Percentiles rank a stretch among this genome's conserved stretches.
Evolutionary conservation across 164 flowering plant species (phyloP).

Genomic region (Annona cherimola): DNA sequence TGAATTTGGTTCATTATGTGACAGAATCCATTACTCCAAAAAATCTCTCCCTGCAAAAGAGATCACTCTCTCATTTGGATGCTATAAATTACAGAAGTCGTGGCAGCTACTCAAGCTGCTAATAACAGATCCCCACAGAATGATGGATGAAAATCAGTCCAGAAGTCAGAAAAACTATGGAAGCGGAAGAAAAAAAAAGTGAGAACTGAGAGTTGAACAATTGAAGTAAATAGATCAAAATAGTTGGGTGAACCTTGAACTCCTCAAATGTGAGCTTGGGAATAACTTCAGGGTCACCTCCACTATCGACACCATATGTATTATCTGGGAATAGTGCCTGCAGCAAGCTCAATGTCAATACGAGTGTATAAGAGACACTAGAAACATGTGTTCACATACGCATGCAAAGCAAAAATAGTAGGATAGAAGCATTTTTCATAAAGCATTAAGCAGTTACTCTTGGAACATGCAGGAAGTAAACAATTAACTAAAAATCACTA

Average conservation of each 20-base stretch:
- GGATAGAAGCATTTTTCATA: conserved; percentile 2
- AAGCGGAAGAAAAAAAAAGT: not conserved
- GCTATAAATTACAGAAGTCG: not conserved
- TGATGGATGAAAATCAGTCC: not conserved
- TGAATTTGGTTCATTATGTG: too few relatives aligned
- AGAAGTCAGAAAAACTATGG: not conserved
- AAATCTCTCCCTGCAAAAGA: too few relatives aligned
- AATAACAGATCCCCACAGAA: not conserved
- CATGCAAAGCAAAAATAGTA: not conserved
- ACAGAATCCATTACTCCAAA: too few relatives aligned
- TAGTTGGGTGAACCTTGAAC: conserved; percentile 56
- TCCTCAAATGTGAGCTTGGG: conserved; percentile 91
- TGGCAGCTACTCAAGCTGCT: not conserved
- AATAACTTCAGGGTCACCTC: conserved; percentile 94
- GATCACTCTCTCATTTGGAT: too few relatives aligned
- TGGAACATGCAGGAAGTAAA: too few relatives aligned
- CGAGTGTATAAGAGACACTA: conserved; percentile 4
- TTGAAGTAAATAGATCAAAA: not conserved
- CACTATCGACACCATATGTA: conserved; percentile 98
- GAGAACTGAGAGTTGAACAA: not conserved
- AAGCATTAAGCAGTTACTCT: not conserved
- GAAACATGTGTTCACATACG: not conserved
- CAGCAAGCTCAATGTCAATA: conserved; percentile 2
- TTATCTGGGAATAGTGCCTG: conserved; percentile 94
- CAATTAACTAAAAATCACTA: not conserved